Base-by-base conservation (phyloP, 139 green algal species). In the Chlorella sorokiniana region DNA sequence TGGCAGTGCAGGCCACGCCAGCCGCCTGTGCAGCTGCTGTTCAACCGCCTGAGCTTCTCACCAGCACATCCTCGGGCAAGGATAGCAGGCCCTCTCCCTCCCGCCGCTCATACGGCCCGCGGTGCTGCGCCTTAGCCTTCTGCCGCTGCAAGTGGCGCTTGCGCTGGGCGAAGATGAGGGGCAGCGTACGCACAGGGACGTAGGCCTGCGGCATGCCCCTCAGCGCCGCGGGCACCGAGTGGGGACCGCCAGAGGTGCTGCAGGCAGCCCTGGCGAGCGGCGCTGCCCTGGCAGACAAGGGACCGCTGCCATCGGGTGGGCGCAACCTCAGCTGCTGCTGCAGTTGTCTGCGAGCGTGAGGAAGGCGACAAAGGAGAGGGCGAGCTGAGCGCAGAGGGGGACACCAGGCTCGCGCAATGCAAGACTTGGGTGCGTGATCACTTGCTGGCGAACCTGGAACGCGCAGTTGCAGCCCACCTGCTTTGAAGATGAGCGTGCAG, bases 61-160 rank as follows among this genome's bases (percentile, higher is more conserved):
- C 78, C 85, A 90, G 51, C 35, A 90, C 85, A 45, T 90, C 86
- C 38, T 90, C 86, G 18, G 86, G 86, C 40, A 90, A 61, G 6
- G 86, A 69, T 35, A 90, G 69, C 23, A 90, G 56, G 5, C 84
- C 84, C 29, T 83, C 51, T 31, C 75, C 78, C 31, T 18, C 45
- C n/a, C 56, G 51, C 64, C 59, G 52, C 69, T 82, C 59, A 54
- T 87, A 87, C 2, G 75, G 75, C 18, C 38, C 75, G 2, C 51
- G n/a, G 18, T 72, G 59, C 75, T 70, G 75, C n/a, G 73, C 80
- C 56, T n/a, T 6, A 18, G 51, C 54, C 45, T 64, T 76, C 38
- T 87, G 52, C 41, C 65, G 62, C 62, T 83, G 84, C 35, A 88
- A 51, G 54, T 76, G 84, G 10, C 64, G 70, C 64, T 85, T 83